Percentiles rank a stretch among this genome's conserved stretches.
Conservation (phyloP, 768 basidiomycete species). For the Mycena polygramma region DNA sequence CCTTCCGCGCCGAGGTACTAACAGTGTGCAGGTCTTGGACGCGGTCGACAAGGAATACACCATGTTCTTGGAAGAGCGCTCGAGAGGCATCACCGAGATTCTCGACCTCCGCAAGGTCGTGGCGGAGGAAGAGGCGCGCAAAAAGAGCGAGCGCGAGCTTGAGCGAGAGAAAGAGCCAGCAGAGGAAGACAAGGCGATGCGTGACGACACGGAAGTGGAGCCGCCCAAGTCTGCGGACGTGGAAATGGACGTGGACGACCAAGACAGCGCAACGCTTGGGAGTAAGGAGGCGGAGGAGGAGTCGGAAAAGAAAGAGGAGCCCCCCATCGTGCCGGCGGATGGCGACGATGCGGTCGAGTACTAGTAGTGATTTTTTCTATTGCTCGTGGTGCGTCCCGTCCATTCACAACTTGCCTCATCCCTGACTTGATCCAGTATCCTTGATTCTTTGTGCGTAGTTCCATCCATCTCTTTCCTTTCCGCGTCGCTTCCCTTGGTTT, state of each 20-base stretch:
- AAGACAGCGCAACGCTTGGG: conserved; percentile 47
- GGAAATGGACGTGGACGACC: conserved; percentile 53
- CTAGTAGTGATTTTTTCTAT: conserved; percentile 50
- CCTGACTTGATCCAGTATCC: conserved; percentile 23
- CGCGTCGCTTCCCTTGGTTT: background rate
- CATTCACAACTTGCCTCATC: background rate
- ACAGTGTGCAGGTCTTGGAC: conserved; percentile 63
- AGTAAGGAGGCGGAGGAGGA: conserved; percentile 54
- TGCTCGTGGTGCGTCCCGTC: conserved; percentile 25
- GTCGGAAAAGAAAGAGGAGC: conserved; percentile 66
- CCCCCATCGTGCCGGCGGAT: conserved; percentile 69
- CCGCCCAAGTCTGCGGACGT: conserved; percentile 45
- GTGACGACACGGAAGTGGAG: conserved; percentile 13
- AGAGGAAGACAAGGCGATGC: conserved; percentile 69
- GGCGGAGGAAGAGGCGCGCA: conserved; percentile 72
- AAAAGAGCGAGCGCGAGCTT: conserved; percentile 48
- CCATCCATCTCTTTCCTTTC: conserved; percentile 17
- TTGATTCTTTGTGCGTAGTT: conserved; percentile 38
- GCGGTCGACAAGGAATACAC: conserved; percentile 79
- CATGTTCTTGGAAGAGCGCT: conserved; percentile 72
- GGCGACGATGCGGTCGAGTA: conserved; percentile 90
- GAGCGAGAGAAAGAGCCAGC: conserved; percentile 32
- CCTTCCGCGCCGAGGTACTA: conserved; percentile 6
- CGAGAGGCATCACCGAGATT: conserved; percentile 71
- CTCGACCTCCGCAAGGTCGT: conserved; percentile 72